Evolutionary conservation across 805 yeast genomes (phyloP).

Genomic region (Ogataea trehaloabstinens): DNA sequence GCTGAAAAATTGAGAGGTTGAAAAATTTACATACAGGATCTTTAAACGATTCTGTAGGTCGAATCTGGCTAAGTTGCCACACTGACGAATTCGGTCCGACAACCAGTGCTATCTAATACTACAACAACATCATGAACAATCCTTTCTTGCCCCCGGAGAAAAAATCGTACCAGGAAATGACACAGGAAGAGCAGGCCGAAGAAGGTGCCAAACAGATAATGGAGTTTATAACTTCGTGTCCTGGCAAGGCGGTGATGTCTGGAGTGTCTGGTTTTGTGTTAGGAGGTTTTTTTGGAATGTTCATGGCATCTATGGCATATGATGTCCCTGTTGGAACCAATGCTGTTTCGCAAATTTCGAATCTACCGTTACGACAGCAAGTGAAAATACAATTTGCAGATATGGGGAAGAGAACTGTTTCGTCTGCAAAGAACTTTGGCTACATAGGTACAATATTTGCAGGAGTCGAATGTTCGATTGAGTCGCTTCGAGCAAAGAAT

Average conservation of each 20-base stretch:
- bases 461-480: slow-evolving; percentile 90
- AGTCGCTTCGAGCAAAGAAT: slow-evolving; percentile 81
- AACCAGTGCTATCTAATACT: too few relatives aligned
- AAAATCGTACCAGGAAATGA: slow-evolving; percentile 65
- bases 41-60: too few relatives aligned
- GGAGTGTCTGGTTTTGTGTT: slow-evolving; percentile 93
- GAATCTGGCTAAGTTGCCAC: too few relatives aligned
- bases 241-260: slow-evolving; percentile 87
- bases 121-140: slow-evolving; percentile 28
- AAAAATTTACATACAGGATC: too few relatives aligned
- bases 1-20: too few relatives aligned
- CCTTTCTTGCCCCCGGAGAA: slow-evolving; percentile 41
- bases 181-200: slow-evolving; percentile 91
- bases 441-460: slow-evolving; percentile 87
- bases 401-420: slow-evolving; percentile 86
- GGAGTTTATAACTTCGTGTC: slow-evolving; percentile 86
- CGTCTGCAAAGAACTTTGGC: slow-evolving; percentile 92
- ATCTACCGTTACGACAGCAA: slow-evolving; percentile 88
- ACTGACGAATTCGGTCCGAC: too few relatives aligned
- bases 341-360: slow-evolving; percentile 56
- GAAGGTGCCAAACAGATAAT: slow-evolving; percentile 83
- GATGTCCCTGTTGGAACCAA: slow-evolving; percentile 69
- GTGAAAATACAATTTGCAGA: slow-evolving; percentile 87
- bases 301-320: slow-evolving; percentile 88
- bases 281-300: slow-evolving; percentile 93